Conservation (phyloP, 2,329 filamentous ascomycete species). For the Cryphonectria japonica region DNA sequence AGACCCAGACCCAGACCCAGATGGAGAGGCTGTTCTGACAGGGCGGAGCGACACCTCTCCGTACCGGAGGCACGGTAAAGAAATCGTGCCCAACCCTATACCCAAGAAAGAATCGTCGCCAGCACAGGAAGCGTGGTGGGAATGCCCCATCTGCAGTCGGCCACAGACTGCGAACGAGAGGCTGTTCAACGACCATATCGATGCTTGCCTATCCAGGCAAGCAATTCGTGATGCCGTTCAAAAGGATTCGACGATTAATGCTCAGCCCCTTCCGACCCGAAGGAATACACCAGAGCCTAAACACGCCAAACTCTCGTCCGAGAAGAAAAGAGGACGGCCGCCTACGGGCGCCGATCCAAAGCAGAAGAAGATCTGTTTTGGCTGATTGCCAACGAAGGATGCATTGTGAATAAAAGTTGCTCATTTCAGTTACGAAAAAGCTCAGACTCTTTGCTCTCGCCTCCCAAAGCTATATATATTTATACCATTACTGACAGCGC, state of each 20-base stretch:
- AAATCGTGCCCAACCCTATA: constrained; percentile 55
- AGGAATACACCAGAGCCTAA: constrained; percentile 45
- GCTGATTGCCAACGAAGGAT: constrained; percentile 36
- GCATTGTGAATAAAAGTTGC: not conserved
- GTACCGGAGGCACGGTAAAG: constrained; percentile 52
- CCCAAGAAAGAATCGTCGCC: constrained; percentile 39
- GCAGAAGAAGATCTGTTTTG: constrained; percentile 59
- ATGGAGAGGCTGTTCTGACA: constrained; percentile 59
- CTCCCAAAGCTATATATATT: not conserved
- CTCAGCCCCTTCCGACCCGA: constrained; percentile 25
- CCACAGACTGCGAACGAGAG: constrained; percentile 76
- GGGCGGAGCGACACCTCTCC: constrained; percentile 46
- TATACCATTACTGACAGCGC: not conserved
- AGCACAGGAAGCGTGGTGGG: constrained; percentile 65
- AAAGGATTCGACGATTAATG: constrained; percentile 43
- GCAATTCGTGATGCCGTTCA: constrained; percentile 85
- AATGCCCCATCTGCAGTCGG: constrained; percentile 84
- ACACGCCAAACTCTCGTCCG: constrained; percentile 36
- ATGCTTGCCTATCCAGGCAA: constrained; percentile 83
- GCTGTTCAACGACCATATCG: constrained; percentile 88
- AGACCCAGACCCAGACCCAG: constrained; percentile 10
- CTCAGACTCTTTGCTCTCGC: not conserved
- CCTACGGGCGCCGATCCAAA: constrained; percentile 44
- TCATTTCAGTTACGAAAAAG: not conserved
- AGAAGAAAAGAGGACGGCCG: constrained; percentile 46